phyloP scores from a whole-genome alignment of 2,329 filamentous ascomycete genomes.

The Torrubiellomyces zombiae region DNA sequence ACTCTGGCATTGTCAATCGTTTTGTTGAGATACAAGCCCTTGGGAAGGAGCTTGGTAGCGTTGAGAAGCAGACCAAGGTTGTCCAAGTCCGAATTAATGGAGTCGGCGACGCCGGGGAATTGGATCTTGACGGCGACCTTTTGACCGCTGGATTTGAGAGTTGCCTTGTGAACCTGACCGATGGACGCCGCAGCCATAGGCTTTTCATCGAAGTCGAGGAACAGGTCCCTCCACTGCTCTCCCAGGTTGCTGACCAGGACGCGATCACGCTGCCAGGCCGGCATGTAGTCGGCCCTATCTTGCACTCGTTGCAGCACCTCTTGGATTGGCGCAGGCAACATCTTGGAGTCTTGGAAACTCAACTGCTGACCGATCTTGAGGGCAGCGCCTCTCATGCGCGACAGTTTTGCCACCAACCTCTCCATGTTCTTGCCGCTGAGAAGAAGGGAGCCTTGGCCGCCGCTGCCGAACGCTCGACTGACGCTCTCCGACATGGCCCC shows the following conservation, averaged over 20 bases:
- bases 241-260: conserved; percentile 71
- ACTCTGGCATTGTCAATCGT: conserved; percentile 89
- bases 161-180: conserved; percentile 82
- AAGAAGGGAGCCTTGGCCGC: conserved; percentile 57
- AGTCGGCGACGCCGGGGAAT: conserved; percentile 89
- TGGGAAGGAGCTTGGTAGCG: conserved; percentile 76
- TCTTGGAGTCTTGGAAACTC: conserved; percentile 93
- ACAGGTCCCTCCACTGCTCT: conserved; percentile 68
- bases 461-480: conserved; percentile 59
- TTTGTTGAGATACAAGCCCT: conserved; percentile 86
- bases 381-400: conserved; percentile 92
- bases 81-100: conserved; percentile 90
- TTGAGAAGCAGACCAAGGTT: conserved; percentile 84
- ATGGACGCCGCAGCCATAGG: conserved; percentile 94
- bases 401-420: conserved; percentile 78
- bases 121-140: conserved; percentile 91
- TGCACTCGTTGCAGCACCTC: conserved; percentile 87
- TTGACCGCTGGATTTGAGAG: conserved; percentile 55
- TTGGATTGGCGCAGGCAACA: conserved; percentile 76
- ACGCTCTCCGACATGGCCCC: conserved; percentile 77
- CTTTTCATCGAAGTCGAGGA: conserved; percentile 69
- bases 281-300: conserved; percentile 97
- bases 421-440: conserved; percentile 86
- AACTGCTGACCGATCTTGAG: conserved; percentile 96
- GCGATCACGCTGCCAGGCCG: conserved; percentile 74